Percentiles rank a stretch among this genome's conserved stretches.
These are phyloP conservation scores for Trichoderma afroharzianum DNA, from an alignment of 2,329 filamentous ascomycete genomes.

Conservation along the genomic window DNA sequence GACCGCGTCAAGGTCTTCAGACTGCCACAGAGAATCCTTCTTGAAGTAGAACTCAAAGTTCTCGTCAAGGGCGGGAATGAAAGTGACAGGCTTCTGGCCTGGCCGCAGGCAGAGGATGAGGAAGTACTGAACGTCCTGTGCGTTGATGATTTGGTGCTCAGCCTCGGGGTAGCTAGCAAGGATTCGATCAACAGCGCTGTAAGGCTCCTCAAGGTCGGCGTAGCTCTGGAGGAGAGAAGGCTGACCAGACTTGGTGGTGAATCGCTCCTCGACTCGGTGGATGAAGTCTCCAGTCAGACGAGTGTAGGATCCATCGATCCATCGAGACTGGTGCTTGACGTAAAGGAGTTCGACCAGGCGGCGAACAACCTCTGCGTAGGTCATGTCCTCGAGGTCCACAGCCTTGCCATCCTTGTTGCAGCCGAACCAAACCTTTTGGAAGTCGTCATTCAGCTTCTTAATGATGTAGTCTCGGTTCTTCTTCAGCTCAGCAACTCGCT, in stretches of 20 bases:
- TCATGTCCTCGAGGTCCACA: constrained; percentile 93
- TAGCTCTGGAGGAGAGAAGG: constrained; percentile 87
- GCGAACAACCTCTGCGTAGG: constrained; percentile 81
- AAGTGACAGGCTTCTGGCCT: constrained; percentile 93
- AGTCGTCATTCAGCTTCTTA: constrained; percentile 92
- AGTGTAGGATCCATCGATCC: constrained; percentile 83
- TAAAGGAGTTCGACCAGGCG: constrained; percentile 89
- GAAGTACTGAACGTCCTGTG: constrained; percentile 97
- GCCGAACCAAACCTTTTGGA: constrained; percentile 96
- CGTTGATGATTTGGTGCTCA: constrained; percentile 88
- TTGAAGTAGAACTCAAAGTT: constrained; percentile 99
- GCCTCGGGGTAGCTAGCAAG: constrained; percentile 81
- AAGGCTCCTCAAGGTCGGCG: constrained; percentile 80
- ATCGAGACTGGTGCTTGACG: constrained; percentile 83
- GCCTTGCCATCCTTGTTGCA: constrained; percentile 75
- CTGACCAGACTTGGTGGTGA: constrained; percentile 68
- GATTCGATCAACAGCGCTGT: constrained; percentile 71
- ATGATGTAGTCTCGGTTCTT: constrained; percentile 90
- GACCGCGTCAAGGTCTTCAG: constrained; percentile 93
- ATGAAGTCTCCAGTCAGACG: constrained; percentile 92
- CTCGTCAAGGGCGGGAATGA: constrained; percentile 91
- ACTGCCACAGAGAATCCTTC: constrained; percentile 99
- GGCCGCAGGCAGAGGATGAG: constrained; percentile 85
- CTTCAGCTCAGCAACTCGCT: constrained; percentile 81
- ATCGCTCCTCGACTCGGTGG: constrained; percentile 93